Evolutionary conservation across 495 filamentous ascomycete species (phyloP).

Genomic region (Podospora pseudoanserina): DNA sequence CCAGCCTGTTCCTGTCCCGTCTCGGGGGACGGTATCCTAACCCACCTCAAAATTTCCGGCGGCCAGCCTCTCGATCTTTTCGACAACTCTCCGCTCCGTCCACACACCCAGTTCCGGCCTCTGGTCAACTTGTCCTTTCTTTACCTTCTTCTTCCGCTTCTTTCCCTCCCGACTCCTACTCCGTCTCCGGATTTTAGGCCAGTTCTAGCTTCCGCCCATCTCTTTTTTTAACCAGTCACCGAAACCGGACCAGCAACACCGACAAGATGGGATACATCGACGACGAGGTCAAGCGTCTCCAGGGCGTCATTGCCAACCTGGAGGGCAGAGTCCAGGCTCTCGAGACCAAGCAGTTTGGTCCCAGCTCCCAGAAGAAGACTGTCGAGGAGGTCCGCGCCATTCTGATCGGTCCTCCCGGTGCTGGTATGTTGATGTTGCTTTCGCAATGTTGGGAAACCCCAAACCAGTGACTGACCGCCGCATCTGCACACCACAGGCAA

Average conservation of each 20-base stretch:
- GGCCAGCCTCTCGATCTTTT: conserved; percentile 11
- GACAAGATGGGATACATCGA: conserved; percentile 79
- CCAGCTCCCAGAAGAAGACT: conserved; percentile 40
- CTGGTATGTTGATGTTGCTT: conserved; percentile 60
- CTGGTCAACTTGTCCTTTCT: conserved; percentile 28
- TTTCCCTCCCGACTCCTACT: conserved; percentile 11
- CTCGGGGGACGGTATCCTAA: conserved; percentile 4
- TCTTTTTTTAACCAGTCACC: conserved; percentile 17
- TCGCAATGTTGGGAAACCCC: not conserved
- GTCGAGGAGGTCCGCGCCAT: conserved; percentile 82
- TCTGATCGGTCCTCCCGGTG: conserved; percentile 94
- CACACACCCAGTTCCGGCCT: conserved; percentile 4
- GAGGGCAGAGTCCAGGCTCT: conserved; percentile 78
- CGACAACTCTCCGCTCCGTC: conserved; percentile 12
- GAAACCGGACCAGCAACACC: conserved; percentile 21
- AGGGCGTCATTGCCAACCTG: conserved; percentile 74
- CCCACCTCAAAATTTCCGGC: conserved; percentile 29
- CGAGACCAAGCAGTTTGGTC: conserved; percentile 57
- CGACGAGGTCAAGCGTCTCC: conserved; percentile 71
- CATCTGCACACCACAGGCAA: conserved; percentile 63
- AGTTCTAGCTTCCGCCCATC: conserved; percentile 20
- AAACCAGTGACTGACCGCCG: conserved; percentile 13
- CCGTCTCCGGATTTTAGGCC: conserved; percentile 15
- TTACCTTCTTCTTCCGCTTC: conserved; percentile 17
- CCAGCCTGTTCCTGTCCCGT: conserved; percentile 10